These are phyloP conservation scores for Kickxella alabastrina DNA, from an alignment of 192 early-diverging fungal species.

Conservation along the genomic window DNA sequence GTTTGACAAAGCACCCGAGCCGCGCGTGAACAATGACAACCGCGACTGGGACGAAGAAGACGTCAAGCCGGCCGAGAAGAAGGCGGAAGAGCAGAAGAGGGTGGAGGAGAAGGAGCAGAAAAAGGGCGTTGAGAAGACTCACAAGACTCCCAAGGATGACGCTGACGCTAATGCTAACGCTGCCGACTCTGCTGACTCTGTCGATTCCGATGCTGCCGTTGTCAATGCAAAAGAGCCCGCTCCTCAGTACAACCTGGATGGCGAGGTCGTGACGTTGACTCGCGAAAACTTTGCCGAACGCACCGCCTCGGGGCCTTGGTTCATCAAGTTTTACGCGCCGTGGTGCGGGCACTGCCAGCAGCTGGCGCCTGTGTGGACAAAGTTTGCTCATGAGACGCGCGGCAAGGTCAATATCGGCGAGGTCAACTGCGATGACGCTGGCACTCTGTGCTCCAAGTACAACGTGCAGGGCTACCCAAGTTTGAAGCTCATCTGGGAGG, in stretches of 20 bases:
- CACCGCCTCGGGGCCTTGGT: slow-evolving; percentile 68
- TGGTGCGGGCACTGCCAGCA: slow-evolving; percentile 87
- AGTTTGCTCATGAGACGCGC: slow-evolving; percentile 60
- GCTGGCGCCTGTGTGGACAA: slow-evolving; percentile 74
- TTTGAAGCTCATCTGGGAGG: slow-evolving; percentile 63
- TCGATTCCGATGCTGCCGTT: neutral
- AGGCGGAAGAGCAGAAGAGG: neutral
- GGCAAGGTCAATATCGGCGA: slow-evolving; percentile 76
- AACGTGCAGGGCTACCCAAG: slow-evolving; percentile 84
- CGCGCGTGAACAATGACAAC: slow-evolving; percentile 38
- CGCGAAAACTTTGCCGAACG: slow-evolving; percentile 51
- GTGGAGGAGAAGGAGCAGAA: neutral
- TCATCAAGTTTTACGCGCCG: slow-evolving; percentile 85
- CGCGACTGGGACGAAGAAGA: slow-evolving; percentile 30
- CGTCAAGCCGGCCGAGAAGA: neutral
- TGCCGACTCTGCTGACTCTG: too few relatives aligned
- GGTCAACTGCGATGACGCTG: slow-evolving; percentile 77
- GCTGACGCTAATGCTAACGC: neutral
- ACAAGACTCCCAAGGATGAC: too few relatives aligned
- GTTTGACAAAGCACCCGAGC: slow-evolving; percentile 23
- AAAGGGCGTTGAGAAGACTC: neutral
- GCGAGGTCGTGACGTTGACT: slow-evolving; percentile 58
- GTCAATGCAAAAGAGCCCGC: neutral
- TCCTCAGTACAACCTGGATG: slow-evolving; percentile 49
- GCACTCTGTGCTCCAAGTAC: slow-evolving; percentile 58